phyloP scores from a whole-genome alignment of 2,329 filamentous ascomycete species.

The Berkeleyomyces rouxiae region DNA sequence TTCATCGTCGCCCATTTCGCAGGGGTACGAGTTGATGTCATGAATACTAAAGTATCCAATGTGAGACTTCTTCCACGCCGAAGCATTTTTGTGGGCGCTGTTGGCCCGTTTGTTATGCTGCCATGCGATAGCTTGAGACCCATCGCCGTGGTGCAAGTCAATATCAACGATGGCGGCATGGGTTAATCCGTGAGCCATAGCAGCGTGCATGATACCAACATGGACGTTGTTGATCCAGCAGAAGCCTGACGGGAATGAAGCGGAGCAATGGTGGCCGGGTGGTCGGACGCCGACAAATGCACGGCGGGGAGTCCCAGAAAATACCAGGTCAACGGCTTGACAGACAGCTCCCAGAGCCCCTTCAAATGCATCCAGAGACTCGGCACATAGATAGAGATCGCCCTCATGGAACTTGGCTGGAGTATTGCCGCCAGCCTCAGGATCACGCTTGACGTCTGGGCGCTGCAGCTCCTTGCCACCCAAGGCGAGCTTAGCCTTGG shows the following conservation, averaged over 20 bases:
- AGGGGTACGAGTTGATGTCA: slow-evolving; percentile 97
- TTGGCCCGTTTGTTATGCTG: slow-evolving; percentile 67
- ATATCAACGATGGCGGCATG: slow-evolving; percentile 91
- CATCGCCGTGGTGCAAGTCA: slow-evolving; percentile 82
- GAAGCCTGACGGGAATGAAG: slow-evolving; percentile 79
- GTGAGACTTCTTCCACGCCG: slow-evolving; percentile 62
- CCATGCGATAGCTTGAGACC: slow-evolving; percentile 92
- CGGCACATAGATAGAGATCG: slow-evolving; percentile 76
- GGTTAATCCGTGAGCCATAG: slow-evolving; percentile 68
- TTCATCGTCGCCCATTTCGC: slow-evolving; percentile 80
- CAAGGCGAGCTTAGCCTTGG: slow-evolving; percentile 59
- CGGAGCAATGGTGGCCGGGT: slow-evolving; percentile 89
- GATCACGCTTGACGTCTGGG: slow-evolving; percentile 40
- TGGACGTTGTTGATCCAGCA: slow-evolving; percentile 99
- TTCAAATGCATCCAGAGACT: slow-evolving; percentile 76
- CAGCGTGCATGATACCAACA: slow-evolving; percentile 83
- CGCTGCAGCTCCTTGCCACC: slow-evolving; percentile 65
- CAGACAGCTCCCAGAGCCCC: slow-evolving; percentile 84
- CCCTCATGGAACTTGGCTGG: slow-evolving; percentile 55
- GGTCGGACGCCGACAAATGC: slow-evolving; percentile 88
- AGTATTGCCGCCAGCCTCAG: slow-evolving; percentile 26
- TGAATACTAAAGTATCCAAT: slow-evolving; percentile 96
- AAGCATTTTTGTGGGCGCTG: slow-evolving; percentile 55
- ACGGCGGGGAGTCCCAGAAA: slow-evolving; percentile 45
- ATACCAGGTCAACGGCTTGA: slow-evolving; percentile 78